phyloP scores from a whole-genome alignment of 768 basidiomycete species.

The Mrakia frigida region DNA sequence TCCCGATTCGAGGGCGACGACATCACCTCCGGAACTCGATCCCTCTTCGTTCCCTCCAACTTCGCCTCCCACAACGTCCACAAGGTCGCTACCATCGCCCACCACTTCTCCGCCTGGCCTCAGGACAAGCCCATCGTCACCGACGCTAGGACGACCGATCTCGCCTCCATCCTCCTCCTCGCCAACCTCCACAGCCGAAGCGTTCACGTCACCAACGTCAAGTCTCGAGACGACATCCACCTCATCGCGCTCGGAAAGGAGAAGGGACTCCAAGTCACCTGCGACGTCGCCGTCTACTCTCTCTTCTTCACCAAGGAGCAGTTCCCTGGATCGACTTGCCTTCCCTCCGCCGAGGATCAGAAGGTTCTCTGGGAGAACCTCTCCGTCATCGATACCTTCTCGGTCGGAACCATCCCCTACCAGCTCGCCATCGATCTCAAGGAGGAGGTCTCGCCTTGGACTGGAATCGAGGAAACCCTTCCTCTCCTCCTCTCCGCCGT shows the following conservation, averaged over 20 bases:
- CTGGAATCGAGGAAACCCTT: constrained; percentile 80
- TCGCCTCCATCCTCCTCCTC: constrained; percentile 85
- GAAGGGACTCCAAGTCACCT: constrained; percentile 88
- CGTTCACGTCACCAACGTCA: constrained; percentile 86
- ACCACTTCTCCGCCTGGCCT: constrained; percentile 87
- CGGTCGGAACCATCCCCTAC: constrained; percentile 80
- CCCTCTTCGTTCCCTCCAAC: constrained; percentile 70
- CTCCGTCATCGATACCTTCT: constrained; percentile 80
- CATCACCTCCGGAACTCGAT: constrained; percentile 69
- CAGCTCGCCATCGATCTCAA: constrained; percentile 61
- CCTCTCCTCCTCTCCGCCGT: constrained; percentile 85
- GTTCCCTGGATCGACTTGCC: constrained; percentile 58
- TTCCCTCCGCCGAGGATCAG: constrained; percentile 74
- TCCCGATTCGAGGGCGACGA: constrained; percentile 55
- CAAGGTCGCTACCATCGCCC: constrained; percentile 69
- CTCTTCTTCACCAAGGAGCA: constrained; percentile 79
- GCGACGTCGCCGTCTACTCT: constrained; percentile 87
- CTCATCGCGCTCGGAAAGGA: constrained; percentile 92
- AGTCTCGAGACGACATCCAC: constrained; percentile 74
- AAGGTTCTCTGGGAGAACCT: constrained; percentile 78
- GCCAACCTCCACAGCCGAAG: constrained; percentile 86
- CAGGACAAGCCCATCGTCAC: constrained; percentile 87
- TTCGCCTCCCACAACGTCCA: constrained; percentile 40
- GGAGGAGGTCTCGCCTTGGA: constrained; percentile 59
- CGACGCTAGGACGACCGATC: constrained; percentile 82